phyloP scores from a whole-genome alignment of 208 protist genomes.

The Wallacemonas collosoma region DNA sequence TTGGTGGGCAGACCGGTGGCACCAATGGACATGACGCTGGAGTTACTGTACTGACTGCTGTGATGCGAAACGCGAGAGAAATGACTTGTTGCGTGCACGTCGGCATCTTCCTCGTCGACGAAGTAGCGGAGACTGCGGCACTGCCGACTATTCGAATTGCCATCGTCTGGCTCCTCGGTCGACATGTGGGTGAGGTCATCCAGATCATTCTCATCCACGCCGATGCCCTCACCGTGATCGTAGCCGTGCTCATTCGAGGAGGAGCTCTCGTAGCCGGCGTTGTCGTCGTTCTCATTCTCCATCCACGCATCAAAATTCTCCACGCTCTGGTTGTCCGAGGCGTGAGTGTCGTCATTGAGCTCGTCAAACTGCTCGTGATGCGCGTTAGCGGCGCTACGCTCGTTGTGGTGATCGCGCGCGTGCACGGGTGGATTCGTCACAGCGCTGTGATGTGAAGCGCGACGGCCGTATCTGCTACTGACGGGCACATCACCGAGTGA shows the following conservation, averaged over 20 bases:
- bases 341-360: not conserved
- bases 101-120: conserved; percentile 10
- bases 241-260: not conserved
- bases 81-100: not conserved
- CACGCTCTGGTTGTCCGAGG: not conserved
- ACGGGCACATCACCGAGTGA: conserved; percentile 27
- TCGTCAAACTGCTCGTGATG: not conserved
- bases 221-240: not conserved
- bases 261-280: conserved; percentile 17
- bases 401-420: no score
- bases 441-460: conserved; percentile 17
- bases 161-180: not conserved
- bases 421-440: no score
- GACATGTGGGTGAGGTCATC: not conserved
- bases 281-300: conserved; percentile 9
- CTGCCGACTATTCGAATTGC: not conserved
- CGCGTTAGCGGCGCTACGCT: conserved; percentile 24
- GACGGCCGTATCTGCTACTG: conserved; percentile 30
- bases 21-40: conserved; percentile 29
- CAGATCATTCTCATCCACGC: not conserved
- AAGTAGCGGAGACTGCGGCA: conserved; percentile 15
- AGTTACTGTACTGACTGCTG: conserved; percentile 18
- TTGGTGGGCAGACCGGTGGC: conserved; percentile 29
- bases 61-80: conserved; percentile 6
- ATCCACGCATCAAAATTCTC: conserved; percentile 7